Base-by-base conservation (phyloP, 2,329 filamentous ascomycete species). In the Penicillium sp. region DNA sequence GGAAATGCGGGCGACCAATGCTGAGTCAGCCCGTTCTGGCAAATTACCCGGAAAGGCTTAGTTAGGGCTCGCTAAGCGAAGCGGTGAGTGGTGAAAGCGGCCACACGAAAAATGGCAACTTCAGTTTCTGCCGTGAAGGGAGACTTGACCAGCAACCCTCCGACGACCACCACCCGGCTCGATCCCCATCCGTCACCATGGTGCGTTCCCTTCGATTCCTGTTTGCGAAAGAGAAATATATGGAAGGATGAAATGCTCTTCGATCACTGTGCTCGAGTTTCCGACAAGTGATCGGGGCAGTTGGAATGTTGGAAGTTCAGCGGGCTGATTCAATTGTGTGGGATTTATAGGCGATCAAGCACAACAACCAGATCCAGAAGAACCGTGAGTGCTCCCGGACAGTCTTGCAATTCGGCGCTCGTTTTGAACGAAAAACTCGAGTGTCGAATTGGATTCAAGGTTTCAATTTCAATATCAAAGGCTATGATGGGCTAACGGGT, bases 361-460 rank as follows among this genome's bases (percentile, higher is more conserved):
- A 97, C 90, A 98, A 98, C 86, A 92, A 97, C 87, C 90, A 94
- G 86, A 89, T 97, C 82, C 89, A 90, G 81, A 90, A 94, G 88
- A 96, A 96, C 88, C 93, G 89, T 92, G 84, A 85, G 89, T 79
- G 61, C 58, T 57, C 58, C 60, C 55, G 50, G 50, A 35, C 31
- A 22, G 24, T 41, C 43, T 50, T 43, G 40, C 47, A 22, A 39
- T 47, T 46, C 22, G 22, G 47, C 49, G 54, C 46, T 41, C 16
- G 36, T 33, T 24, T 59, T 41, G 43, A 44, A 50, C 59, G 40
- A 41, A 47, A 60, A 2, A 27, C 9, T 14, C 53, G 55, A 68
- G 54, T 60, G 70, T 57, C 58, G 50, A 43, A 58, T 50, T 58
- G 54, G 54, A 50, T 60, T 64, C 63, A 58, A 59, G 49, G 40